These are phyloP conservation scores for Podila epigama DNA, from an alignment of 192 early-diverging fungal species.

Conservation along the genomic window DNA sequence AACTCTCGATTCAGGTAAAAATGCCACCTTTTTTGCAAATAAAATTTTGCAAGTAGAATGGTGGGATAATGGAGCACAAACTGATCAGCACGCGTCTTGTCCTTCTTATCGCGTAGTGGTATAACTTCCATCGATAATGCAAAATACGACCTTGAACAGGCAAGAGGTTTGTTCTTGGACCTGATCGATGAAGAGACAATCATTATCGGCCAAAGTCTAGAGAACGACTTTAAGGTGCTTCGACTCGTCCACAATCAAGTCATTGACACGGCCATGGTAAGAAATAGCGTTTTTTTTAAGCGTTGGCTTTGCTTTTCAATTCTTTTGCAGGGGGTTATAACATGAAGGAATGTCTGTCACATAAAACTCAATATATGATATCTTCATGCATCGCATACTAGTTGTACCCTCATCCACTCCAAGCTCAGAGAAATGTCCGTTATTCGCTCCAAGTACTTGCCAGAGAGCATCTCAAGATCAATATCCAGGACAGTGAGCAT, in stretches of 20 bases:
- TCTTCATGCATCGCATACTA: neutral
- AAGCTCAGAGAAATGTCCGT: slow-evolving; percentile 49
- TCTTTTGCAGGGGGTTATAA: neutral
- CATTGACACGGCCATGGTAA: slow-evolving; percentile 54
- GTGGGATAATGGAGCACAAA: no score
- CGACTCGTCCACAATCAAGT: slow-evolving; percentile 49
- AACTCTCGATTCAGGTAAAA: slow-evolving; percentile 59
- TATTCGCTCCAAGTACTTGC: slow-evolving; percentile 59
- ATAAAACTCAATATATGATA: neutral
- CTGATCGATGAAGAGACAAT: slow-evolving; percentile 60
- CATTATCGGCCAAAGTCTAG: slow-evolving; percentile 68
- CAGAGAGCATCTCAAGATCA: slow-evolving; percentile 55
- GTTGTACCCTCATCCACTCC: slow-evolving; percentile 62
- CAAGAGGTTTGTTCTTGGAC: slow-evolving; percentile 48
- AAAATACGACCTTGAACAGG: slow-evolving; percentile 55
- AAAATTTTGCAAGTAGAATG: no score
- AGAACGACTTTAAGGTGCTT: slow-evolving; percentile 37
- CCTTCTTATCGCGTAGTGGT: slow-evolving; percentile 46
- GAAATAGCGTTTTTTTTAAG: neutral
- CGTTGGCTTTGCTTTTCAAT: no score
- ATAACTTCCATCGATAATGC: slow-evolving; percentile 57
- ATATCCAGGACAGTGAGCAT: slow-evolving; percentile 59
- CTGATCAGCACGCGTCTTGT: no score
- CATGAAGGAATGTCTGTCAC: neutral
- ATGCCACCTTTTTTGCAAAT: no score